Evolutionary conservation across 305 asterid species (phyloP), one percentile per base, ranked within the genome.

Genomic region (Rubia tinctorum): DNA sequence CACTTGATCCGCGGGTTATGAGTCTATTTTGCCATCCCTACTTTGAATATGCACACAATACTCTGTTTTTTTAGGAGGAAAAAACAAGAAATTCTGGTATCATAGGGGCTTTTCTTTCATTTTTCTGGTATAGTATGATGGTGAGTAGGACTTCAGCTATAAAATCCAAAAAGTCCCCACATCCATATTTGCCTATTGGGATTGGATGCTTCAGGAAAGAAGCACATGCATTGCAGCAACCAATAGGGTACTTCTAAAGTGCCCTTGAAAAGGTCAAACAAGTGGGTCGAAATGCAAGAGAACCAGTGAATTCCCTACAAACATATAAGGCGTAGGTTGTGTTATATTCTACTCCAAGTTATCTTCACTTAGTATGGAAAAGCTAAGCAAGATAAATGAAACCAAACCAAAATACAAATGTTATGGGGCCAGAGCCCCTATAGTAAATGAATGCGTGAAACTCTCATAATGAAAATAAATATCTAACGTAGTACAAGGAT

Each of bases 161-260:
- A 34, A 10, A 15, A 53, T 66, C 62, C 18, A 1, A 6, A 5
- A 20, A 66, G 78, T 22, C 69, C 78, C 73, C 78, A 75, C 78
- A 56, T 5, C 42, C 53, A 58, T 10, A 55, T 71, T 44, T 34
- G 27, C 51, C 30, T 27, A 2, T n/a, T 67, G 14, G 34, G 18
- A 58, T 58, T 34, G 42, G n/a, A 53, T 53, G 59, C 20, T 53
- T 53, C 59, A 53, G 59, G 7, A 53, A 53, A 17, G 59, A 53
- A 17, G 73, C 73, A 58, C 69, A 61, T 62, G 70, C 70, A 34
- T 2, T 18, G 34, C 64, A 4, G 30, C 27, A 69, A 11, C 6
- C 25, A 25, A 27, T 47, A 23, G 43, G 61, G 5, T 7, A 30
- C 5, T 7, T 27, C 5, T 8, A 66, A 39, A 64, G 49, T 18